Conservation (phyloP, 441 rosid species). For the Adansonia rubrostipa region DNA sequence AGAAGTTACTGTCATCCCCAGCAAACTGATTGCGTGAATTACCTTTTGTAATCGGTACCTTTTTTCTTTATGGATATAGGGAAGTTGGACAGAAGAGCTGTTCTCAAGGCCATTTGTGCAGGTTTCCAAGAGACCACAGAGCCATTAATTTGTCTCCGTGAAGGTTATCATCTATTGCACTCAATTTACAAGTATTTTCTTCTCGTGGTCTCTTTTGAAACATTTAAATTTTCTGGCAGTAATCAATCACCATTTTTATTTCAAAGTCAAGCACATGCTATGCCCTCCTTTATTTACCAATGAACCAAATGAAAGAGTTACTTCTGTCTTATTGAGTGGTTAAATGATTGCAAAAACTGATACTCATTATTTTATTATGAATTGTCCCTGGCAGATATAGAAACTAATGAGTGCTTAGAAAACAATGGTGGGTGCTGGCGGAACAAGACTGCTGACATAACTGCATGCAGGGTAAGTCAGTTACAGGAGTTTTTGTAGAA, state of each 20-base stretch:
- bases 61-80: constrained; percentile 51
- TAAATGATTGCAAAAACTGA: neutral
- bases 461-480: constrained; percentile 82
- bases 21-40: constrained; percentile 20
- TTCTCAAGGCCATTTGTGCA: constrained; percentile 91
- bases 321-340: neutral
- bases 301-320: constrained; percentile 13
- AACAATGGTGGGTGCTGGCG: constrained; percentile 95
- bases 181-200: constrained; percentile 11
- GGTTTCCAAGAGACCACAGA: constrained; percentile 92
- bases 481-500: constrained; percentile 15
- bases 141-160: constrained; percentile 79
- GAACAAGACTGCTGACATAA: constrained; percentile 66
- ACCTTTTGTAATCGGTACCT: neutral
- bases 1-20: neutral
- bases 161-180: constrained; percentile 52
- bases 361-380: constrained; percentile 16
- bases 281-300: neutral
- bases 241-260: constrained; percentile 2
- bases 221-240: constrained; percentile 9
- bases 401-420: constrained; percentile 88
- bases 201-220: constrained; percentile 3
- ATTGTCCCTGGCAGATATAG: constrained; percentile 55
- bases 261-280: neutral
- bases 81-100: constrained; percentile 77